Base-by-base conservation (phyloP, 1,284 basidiomycete genomes). In the Gymnopus androsaceus region DNA sequence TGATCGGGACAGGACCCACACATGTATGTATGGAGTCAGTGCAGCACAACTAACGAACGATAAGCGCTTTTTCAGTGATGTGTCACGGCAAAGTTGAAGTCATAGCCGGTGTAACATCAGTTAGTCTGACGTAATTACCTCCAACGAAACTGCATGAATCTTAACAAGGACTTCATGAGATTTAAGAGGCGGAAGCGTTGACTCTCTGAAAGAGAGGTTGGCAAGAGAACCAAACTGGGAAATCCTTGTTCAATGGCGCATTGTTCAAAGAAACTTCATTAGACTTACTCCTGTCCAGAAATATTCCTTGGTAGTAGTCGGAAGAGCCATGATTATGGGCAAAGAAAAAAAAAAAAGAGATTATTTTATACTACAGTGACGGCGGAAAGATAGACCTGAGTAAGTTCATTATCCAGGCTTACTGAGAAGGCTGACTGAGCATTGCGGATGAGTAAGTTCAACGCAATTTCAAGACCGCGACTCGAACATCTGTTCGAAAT, bases 91-190 rank as follows among this genome's bases (percentile, higher is more conserved):
- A 61, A 11, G 74, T 75, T 3, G 75, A 69, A 2, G 83, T 81
- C 37, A 74, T 72, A 61, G 85, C 82, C 1, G 82, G 56, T 71
- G 65, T 1, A 82, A 80, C 28, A 82, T 70, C 23, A 75, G 57
- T 36, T 75, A 63, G n/a, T 49, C 14, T 4, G 50, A 37, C 3
- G n/a, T n/a, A n/a, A n/a, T n/a, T 37, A 67, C 68, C 62, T 79
- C 74, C 6, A 79, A 65, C 19, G 78, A 79, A 23, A 78, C 76
- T 4, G 78, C 74, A 53, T 76, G 73, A 27, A 77, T 68, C 54
- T 75, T 77, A 57, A 78, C 71, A 30, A 77, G 72, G 11, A 77
- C 78, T 59, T 78, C 71, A 7, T 61, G 64, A 0, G 70, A 63
- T 48, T 67, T 68, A 2, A 69, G 70, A 15, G 63, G 55, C 0